phyloP scores from a whole-genome alignment of 2,329 filamentous ascomycete genomes.

The Colletotrichum simmondsii region DNA sequence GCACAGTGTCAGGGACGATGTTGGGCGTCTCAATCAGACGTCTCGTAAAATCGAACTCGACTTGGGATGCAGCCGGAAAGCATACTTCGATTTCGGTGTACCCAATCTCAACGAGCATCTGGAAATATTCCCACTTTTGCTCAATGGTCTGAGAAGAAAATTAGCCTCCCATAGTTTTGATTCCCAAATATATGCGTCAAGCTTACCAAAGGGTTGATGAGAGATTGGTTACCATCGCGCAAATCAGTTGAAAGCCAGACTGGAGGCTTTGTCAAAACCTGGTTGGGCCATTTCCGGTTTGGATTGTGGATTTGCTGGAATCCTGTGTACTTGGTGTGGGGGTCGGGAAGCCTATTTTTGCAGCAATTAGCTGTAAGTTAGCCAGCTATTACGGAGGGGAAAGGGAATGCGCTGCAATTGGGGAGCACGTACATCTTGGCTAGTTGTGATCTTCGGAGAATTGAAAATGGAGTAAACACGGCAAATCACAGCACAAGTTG shows the following conservation, averaged over 20 bases:
- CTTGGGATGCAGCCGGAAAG: conserved; percentile 92
- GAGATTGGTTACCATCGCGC: conserved; percentile 63
- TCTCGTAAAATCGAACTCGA: conserved; percentile 93
- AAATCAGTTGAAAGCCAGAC: conserved; percentile 76
- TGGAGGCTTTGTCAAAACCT: conserved; percentile 53
- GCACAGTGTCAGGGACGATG: conserved; percentile 86
- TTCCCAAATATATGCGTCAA: background rate
- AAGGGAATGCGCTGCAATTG: too few species aligned
- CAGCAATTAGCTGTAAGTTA: background rate
- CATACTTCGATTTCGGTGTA: conserved; percentile 99
- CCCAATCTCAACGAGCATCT: conserved; percentile 89
- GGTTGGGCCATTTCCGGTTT: conserved; percentile 23
- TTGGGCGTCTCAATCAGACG: conserved; percentile 86
- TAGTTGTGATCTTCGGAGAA: background rate
- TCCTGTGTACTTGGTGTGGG: conserved; percentile 15
- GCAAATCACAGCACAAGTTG: background rate
- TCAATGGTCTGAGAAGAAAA: conserved; percentile 76
- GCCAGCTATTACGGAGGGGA: background rate
- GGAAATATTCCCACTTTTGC: conserved; percentile 94
- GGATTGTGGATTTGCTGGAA: conserved; percentile 5
- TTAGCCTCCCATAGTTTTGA: background rate
- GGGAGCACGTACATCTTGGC: background rate
- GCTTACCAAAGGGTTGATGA: conserved; percentile 27
- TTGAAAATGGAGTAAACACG: background rate
- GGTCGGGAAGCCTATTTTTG: background rate